Evolutionary conservation across 352 stramenopile genomes (phyloP), one percentile per base, ranked within the genome.

Genomic region (Blastocystis sp.): DNA sequence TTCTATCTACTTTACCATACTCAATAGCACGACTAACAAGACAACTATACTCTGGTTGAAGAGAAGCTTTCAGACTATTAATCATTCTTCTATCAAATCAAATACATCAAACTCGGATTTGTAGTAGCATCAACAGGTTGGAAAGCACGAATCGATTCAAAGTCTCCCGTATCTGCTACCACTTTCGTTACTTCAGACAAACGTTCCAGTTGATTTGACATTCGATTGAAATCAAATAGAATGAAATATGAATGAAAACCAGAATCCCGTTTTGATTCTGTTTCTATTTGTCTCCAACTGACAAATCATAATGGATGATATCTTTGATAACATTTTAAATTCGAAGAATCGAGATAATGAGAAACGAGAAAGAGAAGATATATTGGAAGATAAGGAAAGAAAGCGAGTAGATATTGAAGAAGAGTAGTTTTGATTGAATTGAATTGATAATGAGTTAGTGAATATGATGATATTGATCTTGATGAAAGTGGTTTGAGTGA

Each of bases 41-140:
- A 59, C 94, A 89, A 43, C 92, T 90, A 91, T 99, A 99, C 90
- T 98, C 92, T 78, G 94, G 90, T 91, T 98, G 96, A 52, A 91
- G 91, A 42, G 96, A 94, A 29, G 97, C 96, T 89, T 98, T 98
- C 7, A 86, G 52, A 32, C 69, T 80, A 80, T 32, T 24, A 16
- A 21, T 59, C 16, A 80, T 19, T 29, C 11, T 37, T 21, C 58
- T 0, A 63, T 21, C 5, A 14, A 0, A 35, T 24, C 12, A 37
- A 98, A 93, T 96, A 98, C 59, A 99, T 95, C 59, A 99, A 92
- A 88, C 93, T 98, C 57, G 97, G 97, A 91, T 99, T 99, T 29
- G 97, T 99, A 11, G 96, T 99, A 51, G 96, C 96, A 67, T 69
- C 61, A 6, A 88, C 67, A 74, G 86, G 81, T 39, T 69, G 46